These are phyloP conservation scores for Hevea brasiliensis DNA, from an alignment of 345 rosid species.

Conservation along the genomic window DNA sequence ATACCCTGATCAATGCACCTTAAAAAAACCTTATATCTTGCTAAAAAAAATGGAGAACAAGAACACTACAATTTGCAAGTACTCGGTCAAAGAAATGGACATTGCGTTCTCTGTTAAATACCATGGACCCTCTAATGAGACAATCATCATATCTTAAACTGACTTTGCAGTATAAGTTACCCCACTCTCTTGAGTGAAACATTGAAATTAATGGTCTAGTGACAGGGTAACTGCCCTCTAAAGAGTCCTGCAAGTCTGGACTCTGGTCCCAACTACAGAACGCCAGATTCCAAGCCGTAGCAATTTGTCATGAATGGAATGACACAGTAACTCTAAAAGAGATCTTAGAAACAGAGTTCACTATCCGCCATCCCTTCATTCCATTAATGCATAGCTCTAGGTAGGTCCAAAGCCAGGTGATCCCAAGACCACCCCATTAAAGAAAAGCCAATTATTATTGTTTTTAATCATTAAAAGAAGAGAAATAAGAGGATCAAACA, in stretches of 20 bases:
- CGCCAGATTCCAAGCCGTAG: not conserved
- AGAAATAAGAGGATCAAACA: not conserved
- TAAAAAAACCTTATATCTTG: too few relatives aligned
- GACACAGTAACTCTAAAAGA: not conserved
- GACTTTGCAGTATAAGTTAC: not conserved
- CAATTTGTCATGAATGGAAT: not conserved
- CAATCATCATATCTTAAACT: not conserved
- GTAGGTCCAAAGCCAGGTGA: not conserved
- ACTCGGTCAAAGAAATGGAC: not conserved
- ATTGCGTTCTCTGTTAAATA: not conserved
- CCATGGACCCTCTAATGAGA: not conserved
- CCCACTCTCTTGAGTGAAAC: not conserved
- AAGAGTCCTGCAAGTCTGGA: not conserved
- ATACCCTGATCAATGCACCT: too few relatives aligned
- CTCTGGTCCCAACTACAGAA: conserved; percentile 2
- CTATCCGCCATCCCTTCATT: not conserved
- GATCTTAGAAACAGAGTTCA: not conserved
- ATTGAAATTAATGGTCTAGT: not conserved
- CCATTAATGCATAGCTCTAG: not conserved
- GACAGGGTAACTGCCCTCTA: not conserved
- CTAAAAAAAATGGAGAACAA: not conserved
- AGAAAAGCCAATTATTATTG: not conserved
- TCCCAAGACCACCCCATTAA: not conserved
- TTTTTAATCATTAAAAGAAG: not conserved
- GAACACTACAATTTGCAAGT: not conserved